phyloP scores from a whole-genome alignment of 352 stramenopile species.

The Aphanomyces astaci region DNA sequence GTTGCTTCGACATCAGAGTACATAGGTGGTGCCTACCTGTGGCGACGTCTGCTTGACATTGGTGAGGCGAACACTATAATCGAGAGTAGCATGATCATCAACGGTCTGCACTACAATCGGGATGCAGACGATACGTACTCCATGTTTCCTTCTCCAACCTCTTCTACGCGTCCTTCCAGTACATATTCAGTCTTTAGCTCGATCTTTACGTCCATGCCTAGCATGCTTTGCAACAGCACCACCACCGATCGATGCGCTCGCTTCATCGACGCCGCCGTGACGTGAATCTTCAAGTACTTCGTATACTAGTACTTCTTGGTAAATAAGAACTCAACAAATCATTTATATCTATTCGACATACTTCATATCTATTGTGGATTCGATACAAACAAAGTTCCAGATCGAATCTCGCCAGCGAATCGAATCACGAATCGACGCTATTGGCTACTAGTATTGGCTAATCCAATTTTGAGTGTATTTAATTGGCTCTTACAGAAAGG shows the following conservation, averaged over 20 bases:
- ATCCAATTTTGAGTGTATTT: too few relatives aligned
- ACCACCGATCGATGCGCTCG: slow-evolving; percentile 42
- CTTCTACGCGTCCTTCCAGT: slow-evolving; percentile 70
- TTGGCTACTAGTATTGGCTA: too few relatives aligned
- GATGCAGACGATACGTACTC: slow-evolving; percentile 37
- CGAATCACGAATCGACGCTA: too few relatives aligned
- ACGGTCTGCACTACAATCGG: neutral
- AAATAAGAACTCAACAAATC: too few relatives aligned
- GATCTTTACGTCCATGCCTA: slow-evolving; percentile 67
- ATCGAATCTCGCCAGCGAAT: too few relatives aligned
- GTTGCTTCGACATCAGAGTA: neutral
- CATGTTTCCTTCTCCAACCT: slow-evolving; percentile 75
- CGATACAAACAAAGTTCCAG: too few relatives aligned
- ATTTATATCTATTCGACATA: slow-evolving; percentile 1
- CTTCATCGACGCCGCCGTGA: slow-evolving; percentile 8
- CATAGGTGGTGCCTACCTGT: neutral
- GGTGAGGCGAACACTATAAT: slow-evolving; percentile 22
- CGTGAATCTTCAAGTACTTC: too few relatives aligned
- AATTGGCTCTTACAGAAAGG: too few relatives aligned
- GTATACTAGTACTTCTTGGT: too few relatives aligned
- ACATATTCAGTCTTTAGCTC: slow-evolving; percentile 78
- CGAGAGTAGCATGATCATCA: too few relatives aligned
- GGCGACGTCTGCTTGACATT: slow-evolving; percentile 8
- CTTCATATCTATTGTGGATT: too few relatives aligned
- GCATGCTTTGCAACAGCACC: slow-evolving; percentile 76